These are phyloP conservation scores for Ustilago nuda DNA, from an alignment of 1,284 basidiomycete species.

Conservation along the genomic window DNA sequence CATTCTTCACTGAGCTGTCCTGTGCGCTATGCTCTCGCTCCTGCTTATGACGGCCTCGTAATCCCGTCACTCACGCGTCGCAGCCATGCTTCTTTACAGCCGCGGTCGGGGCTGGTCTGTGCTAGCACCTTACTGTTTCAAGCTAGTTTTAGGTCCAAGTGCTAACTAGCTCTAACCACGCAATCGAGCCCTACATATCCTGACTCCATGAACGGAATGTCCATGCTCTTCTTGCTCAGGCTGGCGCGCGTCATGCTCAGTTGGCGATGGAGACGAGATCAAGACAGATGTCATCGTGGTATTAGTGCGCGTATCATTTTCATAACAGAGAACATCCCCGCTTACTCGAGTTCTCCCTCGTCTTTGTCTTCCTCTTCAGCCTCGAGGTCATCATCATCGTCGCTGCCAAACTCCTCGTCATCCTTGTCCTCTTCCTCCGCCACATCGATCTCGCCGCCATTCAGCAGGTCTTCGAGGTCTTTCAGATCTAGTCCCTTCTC, in stretches of 20 bases:
- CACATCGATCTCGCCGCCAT: constrained; percentile 34
- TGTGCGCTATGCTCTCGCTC: background rate
- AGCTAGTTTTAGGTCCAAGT: background rate
- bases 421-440: constrained; percentile 25
- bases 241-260: background rate
- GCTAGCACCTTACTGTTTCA: background rate
- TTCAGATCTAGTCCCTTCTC: constrained; percentile 44
- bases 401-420: constrained; percentile 26
- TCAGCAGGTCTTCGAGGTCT: constrained; percentile 39
- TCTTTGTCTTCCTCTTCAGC: constrained; percentile 17
- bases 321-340: background rate
- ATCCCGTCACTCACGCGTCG: too few relatives aligned
- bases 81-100: background rate
- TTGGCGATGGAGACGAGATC: background rate
- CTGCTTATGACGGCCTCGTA: background rate
- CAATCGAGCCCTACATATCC: background rate
- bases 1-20: background rate
- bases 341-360: constrained; percentile 12
- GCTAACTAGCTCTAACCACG: background rate
- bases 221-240: background rate
- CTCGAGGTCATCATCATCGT: constrained; percentile 16
- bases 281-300: background rate
- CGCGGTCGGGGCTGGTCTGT: background rate
- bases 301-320: background rate
- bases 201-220: background rate